Base-by-base conservation (phyloP, 2,329 filamentous ascomycete genomes). In the Pseudovirgaria hyperparasitica region DNA sequence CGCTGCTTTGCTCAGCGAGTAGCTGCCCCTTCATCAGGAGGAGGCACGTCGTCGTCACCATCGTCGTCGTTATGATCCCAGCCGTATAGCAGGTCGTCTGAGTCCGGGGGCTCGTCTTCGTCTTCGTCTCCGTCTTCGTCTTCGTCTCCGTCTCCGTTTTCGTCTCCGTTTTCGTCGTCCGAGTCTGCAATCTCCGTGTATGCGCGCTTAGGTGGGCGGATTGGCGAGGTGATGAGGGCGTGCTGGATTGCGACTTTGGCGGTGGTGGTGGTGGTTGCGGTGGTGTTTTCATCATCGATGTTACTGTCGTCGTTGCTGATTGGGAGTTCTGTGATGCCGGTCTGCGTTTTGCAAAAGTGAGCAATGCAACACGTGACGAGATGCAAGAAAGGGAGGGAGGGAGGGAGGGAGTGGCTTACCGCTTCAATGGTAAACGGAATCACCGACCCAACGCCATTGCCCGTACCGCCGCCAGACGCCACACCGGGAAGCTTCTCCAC, bases 131-230 rank as follows among this genome's bases (percentile, higher is more conserved):
- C 48, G 18, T 60, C 55, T 26, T 66, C 62, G 29, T 68, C 65
- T 30, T 77, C 74, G 27, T 78, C 70, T 20, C 67, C 67, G 77
- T 77, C 84, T 9, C 75, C 76, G 42, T 81, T 72, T 36, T 82
- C 76, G 32, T 77, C 73, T 12, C 52, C 56, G 10, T 63, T 62
- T 35, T 70, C 76, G 34, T 74, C 70, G 27, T 65, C 67, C 4
- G 72, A 67, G 23, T 76, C 67, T 18, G 58, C 60, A 28, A 78
- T 60, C 46, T 82, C 58, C 23, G 55, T 45, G 28, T 54, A 57
- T 7, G 39, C 72, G 40, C 78, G 65, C 54, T 84, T 84, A 17
- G 55, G 60, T 16, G 57, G 55, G 33, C 63, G 48, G 21, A 35
- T 35, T 28, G 33, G 32, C 15, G 38, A 34, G 22, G 25, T 16